Base-by-base conservation (phyloP, 1,139 yeast genomes). In the Pneumocystis canis region DNA sequence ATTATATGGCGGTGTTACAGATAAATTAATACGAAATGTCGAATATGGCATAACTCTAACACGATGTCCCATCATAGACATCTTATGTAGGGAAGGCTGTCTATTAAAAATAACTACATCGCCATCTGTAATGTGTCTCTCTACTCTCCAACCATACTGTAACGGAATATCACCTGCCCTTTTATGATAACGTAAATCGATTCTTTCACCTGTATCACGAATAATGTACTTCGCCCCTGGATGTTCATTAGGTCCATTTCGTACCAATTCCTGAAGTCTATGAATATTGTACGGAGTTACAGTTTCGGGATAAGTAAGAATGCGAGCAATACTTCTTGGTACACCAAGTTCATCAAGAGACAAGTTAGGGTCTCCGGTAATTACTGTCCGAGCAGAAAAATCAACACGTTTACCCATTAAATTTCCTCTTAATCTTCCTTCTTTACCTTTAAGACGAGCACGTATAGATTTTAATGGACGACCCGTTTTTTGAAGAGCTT, bases 11-110 rank as follows among this genome's bases (percentile, higher is more conserved):
- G 97, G 89, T 0, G 98, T 92, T 61, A 92, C 98, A 18, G 97
- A 92, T 73, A 94, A 79, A 73, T 92, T 94, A 77, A 94, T 80
- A 77, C 99, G 84, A 79, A 94, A 94, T 0, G 99, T 92, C 3
- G 97, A 90, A 73, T 90, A 94, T 16, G 99, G 99, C 96, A 94
- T 90, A 62, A 92, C 98, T 73, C 88, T 89, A 56, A 92, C 98
- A 77, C 97, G 83, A 74, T 94, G 99, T n/a, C 97, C 96, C 98
- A 94, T 94, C 98, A 94, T 94, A 66, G 97, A 89, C 97, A 94
- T 92, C 47, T 94, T 94, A 78, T 94, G 99, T 76, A 94, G 80
- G 41, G 98, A 92, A 62, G 99, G 98, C 78, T 94, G 99, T 81
- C 99, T 96, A 74, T 92, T 92, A 80, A 92, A 92, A 71, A 92